phyloP scores from a whole-genome alignment of 2,329 filamentous ascomycete genomes.

The Rhexocercosporidium sp. region DNA sequence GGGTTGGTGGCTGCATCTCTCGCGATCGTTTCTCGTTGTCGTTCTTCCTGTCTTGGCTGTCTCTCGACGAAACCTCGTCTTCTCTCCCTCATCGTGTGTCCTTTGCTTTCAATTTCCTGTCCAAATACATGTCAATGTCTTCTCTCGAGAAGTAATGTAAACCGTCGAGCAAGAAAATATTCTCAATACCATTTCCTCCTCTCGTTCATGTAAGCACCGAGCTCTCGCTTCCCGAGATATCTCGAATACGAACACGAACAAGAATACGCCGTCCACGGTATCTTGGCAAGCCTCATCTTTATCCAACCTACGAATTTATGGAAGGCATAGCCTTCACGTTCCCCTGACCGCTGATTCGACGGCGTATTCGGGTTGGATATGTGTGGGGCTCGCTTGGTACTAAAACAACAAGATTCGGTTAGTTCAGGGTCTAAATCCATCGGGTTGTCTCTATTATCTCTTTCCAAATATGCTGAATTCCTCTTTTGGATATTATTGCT shows the following conservation, averaged over 20 bases:
- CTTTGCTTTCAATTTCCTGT: background rate
- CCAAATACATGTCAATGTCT: no score
- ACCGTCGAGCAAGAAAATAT: no score
- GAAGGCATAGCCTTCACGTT: background rate
- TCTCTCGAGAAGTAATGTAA: no score
- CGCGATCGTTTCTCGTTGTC: background rate
- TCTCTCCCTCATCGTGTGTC: background rate
- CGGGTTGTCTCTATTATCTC: background rate
- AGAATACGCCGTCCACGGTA: background rate
- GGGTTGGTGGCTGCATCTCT: no score
- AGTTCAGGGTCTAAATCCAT: background rate
- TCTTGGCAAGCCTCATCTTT: background rate
- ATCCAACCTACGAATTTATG: no score
- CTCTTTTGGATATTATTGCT: background rate
- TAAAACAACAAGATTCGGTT: background rate
- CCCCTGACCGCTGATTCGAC: background rate
- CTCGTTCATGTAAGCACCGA: background rate
- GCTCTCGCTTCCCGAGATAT: background rate
- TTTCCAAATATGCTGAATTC: background rate
- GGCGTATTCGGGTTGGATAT: background rate
- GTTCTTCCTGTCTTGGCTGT: background rate
- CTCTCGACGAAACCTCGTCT: background rate
- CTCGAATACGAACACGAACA: slow-evolving; percentile 5
- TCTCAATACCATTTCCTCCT: background rate
- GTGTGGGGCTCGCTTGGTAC: background rate